Base-by-base conservation (phyloP, 805 yeast genomes). In the Trichomonascus vanleenenianus region DNA sequence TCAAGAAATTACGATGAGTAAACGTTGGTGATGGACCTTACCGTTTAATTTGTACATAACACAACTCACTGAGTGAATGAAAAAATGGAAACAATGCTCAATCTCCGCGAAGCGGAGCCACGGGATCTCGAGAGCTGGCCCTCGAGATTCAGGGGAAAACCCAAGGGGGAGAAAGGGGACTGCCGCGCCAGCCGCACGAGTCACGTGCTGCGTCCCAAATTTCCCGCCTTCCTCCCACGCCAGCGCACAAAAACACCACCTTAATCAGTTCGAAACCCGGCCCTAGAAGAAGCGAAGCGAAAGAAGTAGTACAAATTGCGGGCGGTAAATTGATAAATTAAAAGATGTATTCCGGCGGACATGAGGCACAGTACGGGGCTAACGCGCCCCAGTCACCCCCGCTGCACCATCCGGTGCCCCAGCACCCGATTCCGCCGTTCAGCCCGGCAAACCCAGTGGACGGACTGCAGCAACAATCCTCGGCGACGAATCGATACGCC, bases 381-480 rank as follows among this genome's bases (percentile, higher is more conserved):
- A 10, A 18, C 9, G 7, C 20, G n/a, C 53, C 50, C 7, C 35
- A 48, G 10, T 52, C 66, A 3, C 73, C 73, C 19, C 70, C 74
- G 10, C 54, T 63, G 45, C 72, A 65, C 51, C 74, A 67, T 40
- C 72, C 73, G 14, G 65, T 65, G 3, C 73, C 73, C 12, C 73
- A 67, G 59, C 73, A 69, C 45, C 67, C 72, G 3, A 64, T 70
- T 39, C 66, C 69, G 19, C 62, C 67, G 16, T 56, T 63, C 53
- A 49, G 62, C 14, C 58, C 63, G 12, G 65, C 65, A 3, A 64
- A 64, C 1, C 55, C 50, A 1, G 44, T 48, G 14, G 52, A 52
- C 12, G 46, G 47, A 46, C 25, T 42, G 41, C 65, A 60, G 38
- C 52, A 46, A 37, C 58, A 55, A 31, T 55, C 53, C 30, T 54